Evolutionary conservation across 345 rosid species (phyloP).

Genomic region (Arabidopsis arenosa): DNA sequence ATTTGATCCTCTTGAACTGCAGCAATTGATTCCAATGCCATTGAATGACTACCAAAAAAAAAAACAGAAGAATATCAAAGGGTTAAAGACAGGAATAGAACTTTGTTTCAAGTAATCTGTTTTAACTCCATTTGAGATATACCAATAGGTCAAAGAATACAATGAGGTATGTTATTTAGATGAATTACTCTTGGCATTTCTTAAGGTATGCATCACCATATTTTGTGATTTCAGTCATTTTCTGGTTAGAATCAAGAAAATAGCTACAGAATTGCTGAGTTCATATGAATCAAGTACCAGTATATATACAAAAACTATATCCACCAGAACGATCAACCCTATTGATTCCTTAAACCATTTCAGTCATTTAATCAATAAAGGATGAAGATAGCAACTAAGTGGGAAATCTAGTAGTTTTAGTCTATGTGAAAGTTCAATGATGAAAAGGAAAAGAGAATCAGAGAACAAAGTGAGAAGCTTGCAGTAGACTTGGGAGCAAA

Average conservation of each 20-base stretch:
- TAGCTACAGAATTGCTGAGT: not conserved
- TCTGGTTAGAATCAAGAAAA: not conserved
- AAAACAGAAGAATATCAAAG: not conserved
- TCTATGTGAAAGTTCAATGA: not conserved
- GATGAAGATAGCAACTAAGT: not conserved
- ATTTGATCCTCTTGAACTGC: slow-evolving; percentile 26
- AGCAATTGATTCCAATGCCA: slow-evolving; percentile 12
- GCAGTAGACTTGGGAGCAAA: not conserved
- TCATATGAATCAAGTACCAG: slow-evolving; percentile 2
- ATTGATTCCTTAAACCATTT: not conserved
- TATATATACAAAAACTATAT: not conserved
- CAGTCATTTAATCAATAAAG: slow-evolving; percentile 9
- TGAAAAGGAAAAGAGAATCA: not conserved
- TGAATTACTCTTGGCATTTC: not conserved
- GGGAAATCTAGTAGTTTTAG: not conserved
- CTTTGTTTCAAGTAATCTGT: not conserved
- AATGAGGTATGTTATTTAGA: not conserved
- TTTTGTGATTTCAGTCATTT: slow-evolving; percentile 18
- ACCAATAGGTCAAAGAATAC: slow-evolving; percentile 8
- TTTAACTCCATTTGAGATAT: not conserved
- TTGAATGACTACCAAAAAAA: slow-evolving; percentile 15
- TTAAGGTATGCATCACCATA: not conserved
- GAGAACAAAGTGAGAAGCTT: slow-evolving; percentile 7
- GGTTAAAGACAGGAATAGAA: not conserved
- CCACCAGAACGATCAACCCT: not conserved